phyloP scores from a whole-genome alignment of 78 protist genomes.

The Dictyostelium citrinum region DNA sequence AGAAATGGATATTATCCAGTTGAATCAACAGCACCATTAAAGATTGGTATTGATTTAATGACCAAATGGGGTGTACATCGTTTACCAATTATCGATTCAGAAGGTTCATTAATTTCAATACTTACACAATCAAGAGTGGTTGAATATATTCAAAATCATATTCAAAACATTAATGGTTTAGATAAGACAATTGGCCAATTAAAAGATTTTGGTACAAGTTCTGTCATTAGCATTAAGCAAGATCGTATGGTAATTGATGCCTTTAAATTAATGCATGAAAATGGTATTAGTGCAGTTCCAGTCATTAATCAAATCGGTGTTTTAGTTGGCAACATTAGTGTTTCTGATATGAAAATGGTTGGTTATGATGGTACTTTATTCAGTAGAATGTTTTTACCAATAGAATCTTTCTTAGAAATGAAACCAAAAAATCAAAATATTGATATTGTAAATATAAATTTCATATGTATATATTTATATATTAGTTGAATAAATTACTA shows the following conservation, averaged over 20 bases:
- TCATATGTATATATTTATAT: neutral
- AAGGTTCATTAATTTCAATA: constrained; percentile 30
- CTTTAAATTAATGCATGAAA: constrained; percentile 32
- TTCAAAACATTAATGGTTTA: neutral
- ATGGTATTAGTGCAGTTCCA: constrained; percentile 29
- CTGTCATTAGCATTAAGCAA: neutral
- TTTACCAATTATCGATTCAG: constrained; percentile 49
- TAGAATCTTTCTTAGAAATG: constrained; percentile 23
- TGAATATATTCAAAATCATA: constrained; percentile 3
- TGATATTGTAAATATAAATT: neutral
- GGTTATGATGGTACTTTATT: constrained; percentile 44
- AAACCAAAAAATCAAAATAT: constrained; percentile 35
- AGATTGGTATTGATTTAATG: constrained; percentile 47
- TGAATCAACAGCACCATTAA: constrained; percentile 49
- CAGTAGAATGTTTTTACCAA: constrained; percentile 36
- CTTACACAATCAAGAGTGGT: constrained; percentile 48
- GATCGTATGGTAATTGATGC: constrained; percentile 44
- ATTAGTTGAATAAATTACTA: too few relatives aligned
- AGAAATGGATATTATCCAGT: constrained; percentile 58
- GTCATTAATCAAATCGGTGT: constrained; percentile 35
- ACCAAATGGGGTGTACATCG: constrained; percentile 67
- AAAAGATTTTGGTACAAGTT: neutral
- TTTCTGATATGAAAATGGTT: constrained; percentile 46
- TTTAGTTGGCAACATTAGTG: constrained; percentile 41
- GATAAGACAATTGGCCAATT: neutral